phyloP scores from a whole-genome alignment of 1,284 basidiomycete species.

The Amylostereum areolatum region DNA sequence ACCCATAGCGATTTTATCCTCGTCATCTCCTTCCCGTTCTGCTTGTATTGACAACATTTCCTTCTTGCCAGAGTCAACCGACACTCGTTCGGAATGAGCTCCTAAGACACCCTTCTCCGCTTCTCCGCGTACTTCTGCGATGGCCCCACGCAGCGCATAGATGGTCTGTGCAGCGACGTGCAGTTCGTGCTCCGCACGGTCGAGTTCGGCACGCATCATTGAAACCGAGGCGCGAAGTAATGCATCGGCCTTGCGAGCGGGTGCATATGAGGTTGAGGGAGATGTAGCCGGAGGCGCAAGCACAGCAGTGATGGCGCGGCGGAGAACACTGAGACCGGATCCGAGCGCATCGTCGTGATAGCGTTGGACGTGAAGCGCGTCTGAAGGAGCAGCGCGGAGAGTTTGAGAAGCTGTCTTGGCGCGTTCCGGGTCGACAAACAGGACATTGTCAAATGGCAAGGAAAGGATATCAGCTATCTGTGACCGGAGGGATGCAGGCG shows the following conservation, averaged over 20 bases:
- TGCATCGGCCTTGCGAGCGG: slow-evolving; percentile 5
- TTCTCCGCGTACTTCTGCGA: slow-evolving; percentile 6
- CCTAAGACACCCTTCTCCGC: slow-evolving; percentile 6
- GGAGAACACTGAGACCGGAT: slow-evolving; percentile 51
- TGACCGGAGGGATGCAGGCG: slow-evolving; percentile 14
- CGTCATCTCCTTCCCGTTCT: slow-evolving; percentile 15
- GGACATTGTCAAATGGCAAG: slow-evolving; percentile 22
- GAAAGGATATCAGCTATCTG: slow-evolving; percentile 2
- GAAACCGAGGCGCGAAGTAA: slow-evolving; percentile 4
- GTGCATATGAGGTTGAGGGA: background rate
- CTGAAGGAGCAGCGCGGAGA: slow-evolving; percentile 39
- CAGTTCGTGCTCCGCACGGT: slow-evolving; percentile 3
- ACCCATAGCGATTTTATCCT: slow-evolving; percentile 47
- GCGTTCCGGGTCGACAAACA: slow-evolving; percentile 51
- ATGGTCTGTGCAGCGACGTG: slow-evolving; percentile 5
- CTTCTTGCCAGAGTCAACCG: background rate
- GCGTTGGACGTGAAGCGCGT: slow-evolving; percentile 44
- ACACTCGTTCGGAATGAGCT: background rate
- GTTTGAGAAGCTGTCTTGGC: slow-evolving; percentile 46
- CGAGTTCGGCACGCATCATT: slow-evolving; percentile 2
- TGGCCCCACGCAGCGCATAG: slow-evolving; percentile 9
- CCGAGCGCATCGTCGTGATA: slow-evolving; percentile 59
- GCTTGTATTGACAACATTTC: background rate
- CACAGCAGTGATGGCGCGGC: slow-evolving; percentile 30
- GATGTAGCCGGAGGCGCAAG: slow-evolving; percentile 15